Evolutionary conservation across 768 basidiomycete genomes (phyloP).

Genomic region (Hericium coralloides): DNA sequence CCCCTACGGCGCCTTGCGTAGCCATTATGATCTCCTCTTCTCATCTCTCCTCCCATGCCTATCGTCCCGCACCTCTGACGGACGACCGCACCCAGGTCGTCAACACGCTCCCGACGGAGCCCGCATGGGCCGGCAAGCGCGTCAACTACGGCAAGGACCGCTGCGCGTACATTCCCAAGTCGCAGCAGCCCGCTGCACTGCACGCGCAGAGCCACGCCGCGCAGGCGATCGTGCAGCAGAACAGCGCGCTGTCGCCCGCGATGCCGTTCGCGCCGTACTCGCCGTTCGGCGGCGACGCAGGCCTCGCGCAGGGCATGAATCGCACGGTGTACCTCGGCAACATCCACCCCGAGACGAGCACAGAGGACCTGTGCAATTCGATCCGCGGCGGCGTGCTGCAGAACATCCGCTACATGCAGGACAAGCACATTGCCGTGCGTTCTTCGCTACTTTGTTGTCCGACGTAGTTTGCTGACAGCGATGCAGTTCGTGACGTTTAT

Average conservation of each 20-base stretch:
- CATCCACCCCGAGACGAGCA: constrained; percentile 91
- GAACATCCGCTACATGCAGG: constrained; percentile 91
- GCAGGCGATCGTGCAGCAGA: constrained; percentile 53
- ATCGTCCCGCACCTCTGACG: not conserved
- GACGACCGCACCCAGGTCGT: constrained; percentile 56
- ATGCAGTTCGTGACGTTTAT: constrained; percentile 90
- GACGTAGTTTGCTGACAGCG: constrained; percentile 3
- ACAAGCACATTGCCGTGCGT: constrained; percentile 93
- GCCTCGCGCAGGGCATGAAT: constrained; percentile 57
- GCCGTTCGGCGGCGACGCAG: constrained; percentile 25
- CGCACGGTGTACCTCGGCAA: constrained; percentile 94
- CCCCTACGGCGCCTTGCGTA: no score
- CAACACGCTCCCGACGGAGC: constrained; percentile 83
- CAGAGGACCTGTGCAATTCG: constrained; percentile 94
- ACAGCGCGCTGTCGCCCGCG: constrained; percentile 38
- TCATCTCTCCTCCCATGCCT: no score
- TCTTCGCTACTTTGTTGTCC: not conserved
- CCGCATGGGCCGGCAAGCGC: constrained; percentile 90
- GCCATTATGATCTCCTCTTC: no score
- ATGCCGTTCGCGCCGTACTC: constrained; percentile 46
- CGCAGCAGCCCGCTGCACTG: constrained; percentile 82
- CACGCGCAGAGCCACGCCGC: constrained; percentile 84
- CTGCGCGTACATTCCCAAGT: constrained; percentile 95
- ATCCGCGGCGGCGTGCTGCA: constrained; percentile 95
- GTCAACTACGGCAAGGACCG: constrained; percentile 99